phyloP scores from a whole-genome alignment of 371 early-diverging fungal genomes.

The Mucor piriformis region DNA sequence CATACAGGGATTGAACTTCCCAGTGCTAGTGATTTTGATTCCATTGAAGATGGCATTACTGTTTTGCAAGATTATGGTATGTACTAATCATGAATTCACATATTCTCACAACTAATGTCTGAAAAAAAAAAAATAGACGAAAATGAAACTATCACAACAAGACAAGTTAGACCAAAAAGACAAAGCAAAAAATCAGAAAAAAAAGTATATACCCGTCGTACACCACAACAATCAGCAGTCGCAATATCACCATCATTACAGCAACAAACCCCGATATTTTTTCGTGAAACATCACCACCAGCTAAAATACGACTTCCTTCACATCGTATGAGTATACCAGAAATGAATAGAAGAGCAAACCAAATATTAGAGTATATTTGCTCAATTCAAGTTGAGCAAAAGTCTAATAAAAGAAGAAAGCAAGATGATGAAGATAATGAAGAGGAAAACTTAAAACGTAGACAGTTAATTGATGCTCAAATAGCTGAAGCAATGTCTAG shows the following conservation, averaged over 20 bases:
- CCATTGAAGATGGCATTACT: slow-evolving; percentile 23
- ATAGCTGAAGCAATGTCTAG: slow-evolving; percentile 21
- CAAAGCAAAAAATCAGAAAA: slow-evolving; percentile 5
- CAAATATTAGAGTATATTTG: slow-evolving; percentile 61
- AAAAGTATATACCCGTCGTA: slow-evolving; percentile 1
- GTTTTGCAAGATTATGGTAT: slow-evolving; percentile 29
- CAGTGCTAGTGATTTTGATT: neutral
- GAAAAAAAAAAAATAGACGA: neutral
- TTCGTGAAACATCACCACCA: slow-evolving; percentile 38
- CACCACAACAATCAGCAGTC: neutral
- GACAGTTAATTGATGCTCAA: slow-evolving; percentile 19
- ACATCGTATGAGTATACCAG: slow-evolving; percentile 48
- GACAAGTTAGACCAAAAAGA: slow-evolving; percentile 16
- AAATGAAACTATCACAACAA: slow-evolving; percentile 8
- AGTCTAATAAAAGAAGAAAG: slow-evolving; percentile 21
- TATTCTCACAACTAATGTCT: neutral
- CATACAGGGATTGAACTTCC: slow-evolving; percentile 20
- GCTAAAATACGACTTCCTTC: slow-evolving; percentile 51
- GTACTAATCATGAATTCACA: slow-evolving; percentile 1
- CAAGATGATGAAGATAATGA: slow-evolving; percentile 12
- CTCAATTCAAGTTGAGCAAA: slow-evolving; percentile 55
- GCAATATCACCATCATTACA: neutral
- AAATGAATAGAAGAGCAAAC: slow-evolving; percentile 62
- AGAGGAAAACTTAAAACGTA: slow-evolving; percentile 14
- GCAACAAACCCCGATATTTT: slow-evolving; percentile 12